Percentiles rank a stretch among this genome's conserved stretches.
phyloP scores from a whole-genome alignment of 2,329 filamentous ascomycete species.

The Penicillium janthinellum region DNA sequence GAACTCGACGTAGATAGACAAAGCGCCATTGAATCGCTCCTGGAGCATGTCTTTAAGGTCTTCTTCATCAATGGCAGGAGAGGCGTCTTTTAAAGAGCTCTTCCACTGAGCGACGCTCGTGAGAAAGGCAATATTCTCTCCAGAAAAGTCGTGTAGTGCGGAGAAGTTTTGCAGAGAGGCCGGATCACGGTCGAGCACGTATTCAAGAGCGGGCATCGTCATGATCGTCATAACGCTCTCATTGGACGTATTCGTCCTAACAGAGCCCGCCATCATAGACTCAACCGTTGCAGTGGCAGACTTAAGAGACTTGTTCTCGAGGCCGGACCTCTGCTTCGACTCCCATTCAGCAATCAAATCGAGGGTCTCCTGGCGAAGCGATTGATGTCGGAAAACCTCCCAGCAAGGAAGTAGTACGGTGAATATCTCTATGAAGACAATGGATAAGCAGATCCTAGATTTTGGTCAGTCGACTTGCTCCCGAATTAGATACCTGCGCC shows the following conservation, averaged over 20 bases:
- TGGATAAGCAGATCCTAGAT: constrained; percentile 56
- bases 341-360: constrained; percentile 44
- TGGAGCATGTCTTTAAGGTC: background rate
- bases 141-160: constrained; percentile 67
- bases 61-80: background rate
- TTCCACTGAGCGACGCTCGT: constrained; percentile 62
- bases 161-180: constrained; percentile 66
- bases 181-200: constrained; percentile 20
- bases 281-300: background rate
- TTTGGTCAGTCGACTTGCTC: background rate
- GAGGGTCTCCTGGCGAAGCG: constrained; percentile 38
- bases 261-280: constrained; percentile 1
- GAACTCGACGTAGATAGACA: background rate
- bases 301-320: background rate
- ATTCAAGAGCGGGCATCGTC: background rate
- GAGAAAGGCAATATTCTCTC: constrained; percentile 71
- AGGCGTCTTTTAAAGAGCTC: constrained; percentile 7
- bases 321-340: constrained; percentile 32
- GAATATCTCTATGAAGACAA: constrained; percentile 64
- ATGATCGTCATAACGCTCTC: background rate
- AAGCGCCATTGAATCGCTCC: background rate
- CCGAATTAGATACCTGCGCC: no score
- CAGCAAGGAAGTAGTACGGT: constrained; percentile 65
- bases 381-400: constrained; percentile 51
- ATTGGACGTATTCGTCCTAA: background rate